A percentile compares a stretch with the other conserved stretches of the same genome.
These are phyloP conservation scores for Amoebophrya sp. DNA, from an alignment of 169 alveolate species.

Conservation along the genomic window DNA sequence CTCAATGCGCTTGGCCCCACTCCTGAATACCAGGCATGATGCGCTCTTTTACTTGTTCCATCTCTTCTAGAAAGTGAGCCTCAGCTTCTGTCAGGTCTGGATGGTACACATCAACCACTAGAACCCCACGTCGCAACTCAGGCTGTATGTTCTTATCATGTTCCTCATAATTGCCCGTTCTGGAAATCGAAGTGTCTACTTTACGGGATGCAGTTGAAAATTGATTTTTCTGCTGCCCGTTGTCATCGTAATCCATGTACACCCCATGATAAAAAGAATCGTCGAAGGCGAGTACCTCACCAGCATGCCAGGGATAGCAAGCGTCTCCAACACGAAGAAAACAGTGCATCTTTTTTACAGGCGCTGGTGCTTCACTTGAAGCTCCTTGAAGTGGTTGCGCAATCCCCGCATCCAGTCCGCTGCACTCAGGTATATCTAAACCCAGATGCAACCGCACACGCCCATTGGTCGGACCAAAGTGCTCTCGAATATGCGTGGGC, in stretches of 20 bases:
- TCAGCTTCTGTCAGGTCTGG: background rate
- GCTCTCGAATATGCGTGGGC: background rate
- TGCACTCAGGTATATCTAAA: background rate
- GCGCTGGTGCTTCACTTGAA: background rate
- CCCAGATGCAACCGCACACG: background rate
- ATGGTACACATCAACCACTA: background rate
- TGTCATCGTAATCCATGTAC: background rate
- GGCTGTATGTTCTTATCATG: too few relatives aligned
- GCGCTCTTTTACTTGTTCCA: background rate
- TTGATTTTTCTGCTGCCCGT: too few relatives aligned
- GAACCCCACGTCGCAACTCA: background rate
- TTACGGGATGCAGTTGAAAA: too few relatives aligned
- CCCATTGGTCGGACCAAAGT: background rate
- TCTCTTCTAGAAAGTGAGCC: background rate
- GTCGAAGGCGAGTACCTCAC: background rate
- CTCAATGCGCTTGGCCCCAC: background rate
- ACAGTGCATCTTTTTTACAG: background rate
- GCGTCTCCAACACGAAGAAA: background rate
- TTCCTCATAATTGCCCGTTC: too few relatives aligned
- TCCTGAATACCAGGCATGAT: background rate
- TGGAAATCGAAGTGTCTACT: too few relatives aligned
- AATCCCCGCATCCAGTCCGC: too few relatives aligned
- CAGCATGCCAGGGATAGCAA: background rate
- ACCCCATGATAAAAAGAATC: background rate
- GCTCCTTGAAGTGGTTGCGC: too few relatives aligned